Base-by-base conservation (phyloP, 2,329 filamentous ascomycete species). In the Penicillium sp. region DNA sequence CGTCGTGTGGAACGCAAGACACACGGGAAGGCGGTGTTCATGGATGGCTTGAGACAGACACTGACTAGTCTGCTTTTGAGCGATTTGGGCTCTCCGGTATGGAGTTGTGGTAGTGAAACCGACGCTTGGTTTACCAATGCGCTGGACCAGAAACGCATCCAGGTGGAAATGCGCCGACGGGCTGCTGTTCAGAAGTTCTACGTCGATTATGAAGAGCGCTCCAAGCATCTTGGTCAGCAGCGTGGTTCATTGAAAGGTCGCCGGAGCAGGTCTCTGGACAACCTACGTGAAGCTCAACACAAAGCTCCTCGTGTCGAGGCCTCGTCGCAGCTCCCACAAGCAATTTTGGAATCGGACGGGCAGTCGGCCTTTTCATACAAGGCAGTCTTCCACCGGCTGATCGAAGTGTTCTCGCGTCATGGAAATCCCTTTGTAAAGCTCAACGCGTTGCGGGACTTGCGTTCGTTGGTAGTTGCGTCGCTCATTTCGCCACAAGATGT, bases 101-200 rank as follows among this genome's bases (percentile, higher is more conserved):
- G 95, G 73, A 86, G 87, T n/a, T 85, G 84, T 50, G 94, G 94
- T 3, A 96, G 92, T 41, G 94, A 99, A 76, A 97, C 93, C 0
- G 94, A 97, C 72, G 81, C 81, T 3, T 97, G 93, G 89, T 94
- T 97, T 64, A 74, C 66, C 62, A 81, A 78, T 55, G 76, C 78
- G 6, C 65, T 79, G 10, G 82, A 84, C 76, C 81, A 67, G 76
- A 79, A 63, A 75, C 81, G 73, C 10, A 71, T 78, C 36, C 68
- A 71, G 31, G 47, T 64, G 16, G 73, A 77, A 45, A 76, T 77
- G 73, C 68, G 70, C 43, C 76, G 72, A 53, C 69, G 72, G 5
- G 70, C 74, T 45, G 67, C 69, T 29, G 69, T 75, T 10, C 72
- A 76, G 39, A 70, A 66, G 44, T 76, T 77, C 58, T 70, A 76